phyloP scores from a whole-genome alignment of 352 stramenopile genomes.

The Phytopythium ostracodes region DNA sequence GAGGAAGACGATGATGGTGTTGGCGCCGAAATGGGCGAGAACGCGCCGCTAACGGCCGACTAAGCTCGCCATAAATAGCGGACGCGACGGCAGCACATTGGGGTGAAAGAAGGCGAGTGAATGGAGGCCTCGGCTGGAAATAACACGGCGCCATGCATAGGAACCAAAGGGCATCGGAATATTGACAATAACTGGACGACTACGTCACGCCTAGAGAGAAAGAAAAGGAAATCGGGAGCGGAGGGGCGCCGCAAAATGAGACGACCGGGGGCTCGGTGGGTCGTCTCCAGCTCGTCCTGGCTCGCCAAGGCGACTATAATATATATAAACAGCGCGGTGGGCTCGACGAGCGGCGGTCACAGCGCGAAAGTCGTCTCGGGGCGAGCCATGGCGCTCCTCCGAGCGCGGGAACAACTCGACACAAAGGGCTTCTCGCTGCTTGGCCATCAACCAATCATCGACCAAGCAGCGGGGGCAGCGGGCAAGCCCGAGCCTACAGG shows the following conservation, averaged over 20 bases:
- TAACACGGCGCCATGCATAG: background rate
- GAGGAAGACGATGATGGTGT: background rate
- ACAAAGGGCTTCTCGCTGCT: background rate
- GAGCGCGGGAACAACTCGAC: background rate
- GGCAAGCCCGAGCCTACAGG: slow-evolving; percentile 18
- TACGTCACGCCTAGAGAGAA: background rate
- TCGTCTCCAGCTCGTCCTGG: background rate
- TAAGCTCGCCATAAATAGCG: slow-evolving; percentile 1
- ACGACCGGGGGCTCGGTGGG: no score
- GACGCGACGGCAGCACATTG: no score
- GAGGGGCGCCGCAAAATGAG: background rate
- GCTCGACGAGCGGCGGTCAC: background rate
- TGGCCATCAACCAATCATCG: background rate
- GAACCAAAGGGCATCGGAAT: background rate
- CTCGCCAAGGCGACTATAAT: background rate
- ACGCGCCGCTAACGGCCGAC: background rate
- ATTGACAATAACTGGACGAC: background rate
- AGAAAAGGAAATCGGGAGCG: background rate
- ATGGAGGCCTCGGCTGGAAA: background rate
- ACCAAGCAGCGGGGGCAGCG: background rate
- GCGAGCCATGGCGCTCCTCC: slow-evolving; percentile 1
- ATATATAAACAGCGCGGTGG: slow-evolving; percentile 4
- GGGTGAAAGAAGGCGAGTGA: no score
- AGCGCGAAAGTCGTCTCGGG: background rate
- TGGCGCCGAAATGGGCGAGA: background rate